These are phyloP conservation scores for Coemansia sp. DNA, from an alignment of 192 early-diverging fungal species.

Conservation along the genomic window DNA sequence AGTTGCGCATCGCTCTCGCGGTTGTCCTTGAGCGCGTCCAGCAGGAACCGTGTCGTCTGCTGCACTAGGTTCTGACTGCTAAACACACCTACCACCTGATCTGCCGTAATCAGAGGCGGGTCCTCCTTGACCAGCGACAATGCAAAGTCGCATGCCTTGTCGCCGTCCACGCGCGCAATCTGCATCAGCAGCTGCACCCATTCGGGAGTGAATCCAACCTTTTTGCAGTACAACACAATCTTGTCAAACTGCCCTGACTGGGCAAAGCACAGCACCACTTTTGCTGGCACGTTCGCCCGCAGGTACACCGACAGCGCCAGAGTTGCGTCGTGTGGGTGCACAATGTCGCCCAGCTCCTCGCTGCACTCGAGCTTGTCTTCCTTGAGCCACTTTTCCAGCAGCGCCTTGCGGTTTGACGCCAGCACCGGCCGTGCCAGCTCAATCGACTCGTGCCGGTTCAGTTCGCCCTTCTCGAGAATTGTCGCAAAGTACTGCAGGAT, in stretches of 20 bases:
- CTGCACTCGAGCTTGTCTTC: conserved; percentile 98
- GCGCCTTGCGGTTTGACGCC: conserved; percentile 82
- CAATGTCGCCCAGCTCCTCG: conserved; percentile 97
- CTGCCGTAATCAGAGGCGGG: conserved; percentile 76
- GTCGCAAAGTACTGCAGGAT: conserved; percentile 98
- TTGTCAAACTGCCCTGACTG: conserved; percentile 95
- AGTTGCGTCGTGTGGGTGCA: conserved; percentile 86
- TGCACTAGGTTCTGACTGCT: conserved; percentile 88
- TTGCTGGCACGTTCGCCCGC: conserved; percentile 89
- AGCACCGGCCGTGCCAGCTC: conserved; percentile 91
- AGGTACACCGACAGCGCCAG: conserved; percentile 93
- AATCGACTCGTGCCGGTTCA: conserved; percentile 94
- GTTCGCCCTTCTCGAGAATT: conserved; percentile 86
- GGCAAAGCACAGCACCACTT: conserved; percentile 95
- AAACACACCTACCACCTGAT: conserved; percentile 93
- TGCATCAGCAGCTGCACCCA: conserved; percentile 87
- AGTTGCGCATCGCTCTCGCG: conserved; percentile 86
- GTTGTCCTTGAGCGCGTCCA: conserved; percentile 95
- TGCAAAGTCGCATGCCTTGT: conserved; percentile 94
- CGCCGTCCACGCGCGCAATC: conserved; percentile 87
- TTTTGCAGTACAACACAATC: conserved; percentile 93
- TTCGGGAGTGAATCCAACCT: conserved; percentile 91
- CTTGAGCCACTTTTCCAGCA: conserved; percentile 98
- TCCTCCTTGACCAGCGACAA: conserved; percentile 78
- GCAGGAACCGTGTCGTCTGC: conserved; percentile 94